Base-by-base conservation (phyloP, 140 eudicot genomes). In the Cichorium intybus region DNA sequence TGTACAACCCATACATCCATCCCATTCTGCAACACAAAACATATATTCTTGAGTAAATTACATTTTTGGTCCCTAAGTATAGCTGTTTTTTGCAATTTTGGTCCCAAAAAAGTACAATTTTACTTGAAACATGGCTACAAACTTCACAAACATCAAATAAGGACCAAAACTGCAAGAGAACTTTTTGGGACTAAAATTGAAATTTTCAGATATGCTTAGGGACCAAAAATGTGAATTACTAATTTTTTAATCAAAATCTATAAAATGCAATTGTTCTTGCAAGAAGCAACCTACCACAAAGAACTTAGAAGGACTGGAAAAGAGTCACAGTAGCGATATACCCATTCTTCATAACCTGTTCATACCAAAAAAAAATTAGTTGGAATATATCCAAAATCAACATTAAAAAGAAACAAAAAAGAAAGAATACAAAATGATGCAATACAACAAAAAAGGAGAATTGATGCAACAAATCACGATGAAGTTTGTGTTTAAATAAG, bases 241-340 rank as follows among this genome's bases (percentile, higher is more conserved):
- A n/a, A n/a, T n/a, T n/a, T n/a, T n/a, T n/a, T n/a, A n/a, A 31
- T 50, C 10, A 5, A 12, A 21, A 29, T 23, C 54, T 6, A 16
- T 7, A 53, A 37, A 23, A 6, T 16, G 47, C 47, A 58, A n/a
- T n/a, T 53, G 14, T 27, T 27, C 4, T 6, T 6, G 5, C 5
- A 7, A 29, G 17, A 39, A 3, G 15, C 15, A 33, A 49, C 54
- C 26, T 71, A 75, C 84, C 84, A 56, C 35, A 47, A 52, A 57
- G 33, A 73, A 2, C 26, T 76, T 67, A 77, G 79, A 64, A 79
- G 17, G 96, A 85, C 77, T 85, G 89, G 77, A 92, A 92, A 33
- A 92, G 96, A 62, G 98, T 92, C 47, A 88, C 95, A 15, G 98
- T 92, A 31, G 98, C 98, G 56, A 92, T 85, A 56, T 88, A 81